These are phyloP conservation scores for Cucurbita ficifolia DNA, from an alignment of 306 rosid genomes.

Conservation along the genomic window DNA sequence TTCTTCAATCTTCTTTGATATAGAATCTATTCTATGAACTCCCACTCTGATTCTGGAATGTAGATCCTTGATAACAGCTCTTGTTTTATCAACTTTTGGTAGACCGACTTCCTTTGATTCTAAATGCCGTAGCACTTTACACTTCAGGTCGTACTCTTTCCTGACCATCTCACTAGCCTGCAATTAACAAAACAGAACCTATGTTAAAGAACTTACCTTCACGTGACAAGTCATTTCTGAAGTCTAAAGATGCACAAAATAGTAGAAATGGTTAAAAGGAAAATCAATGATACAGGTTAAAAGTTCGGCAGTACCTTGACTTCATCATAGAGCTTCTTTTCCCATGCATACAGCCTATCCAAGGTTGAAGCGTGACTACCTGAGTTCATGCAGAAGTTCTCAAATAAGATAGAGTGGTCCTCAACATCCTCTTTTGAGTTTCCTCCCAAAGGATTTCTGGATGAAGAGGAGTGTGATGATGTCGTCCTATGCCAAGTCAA, in stretches of 20 bases:
- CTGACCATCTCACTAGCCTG: slow-evolving; percentile 85
- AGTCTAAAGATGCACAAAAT: neutral
- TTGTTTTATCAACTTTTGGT: slow-evolving; percentile 57
- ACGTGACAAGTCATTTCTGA: neutral
- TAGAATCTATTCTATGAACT: slow-evolving; percentile 73
- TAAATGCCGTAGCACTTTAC: slow-evolving; percentile 58
- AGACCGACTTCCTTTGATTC: slow-evolving; percentile 56
- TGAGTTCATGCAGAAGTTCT: slow-evolving; percentile 62
- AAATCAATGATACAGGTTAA: neutral
- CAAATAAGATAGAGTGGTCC: slow-evolving; percentile 39
- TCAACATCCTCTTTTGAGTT: slow-evolving; percentile 53
- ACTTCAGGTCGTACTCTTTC: slow-evolving; percentile 64
- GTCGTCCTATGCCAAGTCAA: slow-evolving; percentile 82
- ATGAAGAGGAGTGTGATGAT: slow-evolving; percentile 79
- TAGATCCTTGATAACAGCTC: slow-evolving; percentile 76
- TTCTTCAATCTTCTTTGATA: slow-evolving; percentile 83
- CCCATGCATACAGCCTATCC: slow-evolving; percentile 96
- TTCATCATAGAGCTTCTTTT: slow-evolving; percentile 92
- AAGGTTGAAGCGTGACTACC: slow-evolving; percentile 96
- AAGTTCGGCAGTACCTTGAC: slow-evolving; percentile 54
- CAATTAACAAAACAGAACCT: neutral
- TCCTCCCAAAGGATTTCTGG: slow-evolving; percentile 63
- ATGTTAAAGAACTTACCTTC: neutral
- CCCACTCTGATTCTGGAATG: slow-evolving; percentile 84
- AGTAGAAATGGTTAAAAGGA: neutral